Evolutionary conservation across 2,329 filamentous ascomycete species (phyloP), one percentile per base, ranked within the genome.

Genomic region (Aspergillus sp.): DNA sequence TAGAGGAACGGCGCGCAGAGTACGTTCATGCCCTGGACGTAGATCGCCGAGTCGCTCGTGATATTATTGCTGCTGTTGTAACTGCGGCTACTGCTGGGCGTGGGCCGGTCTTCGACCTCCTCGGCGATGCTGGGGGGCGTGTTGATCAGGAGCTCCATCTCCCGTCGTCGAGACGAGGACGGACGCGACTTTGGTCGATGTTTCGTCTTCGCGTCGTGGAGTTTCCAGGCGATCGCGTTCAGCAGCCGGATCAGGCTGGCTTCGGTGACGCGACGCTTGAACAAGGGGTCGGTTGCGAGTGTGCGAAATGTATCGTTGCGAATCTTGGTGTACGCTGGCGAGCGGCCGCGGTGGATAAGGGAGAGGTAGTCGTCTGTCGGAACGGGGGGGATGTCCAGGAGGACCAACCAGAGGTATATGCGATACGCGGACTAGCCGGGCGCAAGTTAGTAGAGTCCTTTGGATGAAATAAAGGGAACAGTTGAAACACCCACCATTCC

Each of bases 1-100:
- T 99, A 99, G 43, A 99, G 79, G 67, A 99, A 96, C 0, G 94
- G 94, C 1, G 94, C 94, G 9, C 92, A 93, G 14, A 99, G 82
- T 38, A 99, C 94, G 68, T 99, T 99, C 93, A 99, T 97, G 60
- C 94, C 94, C 73, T 99, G 94, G 2, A 99, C 93, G 64, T 99
- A 99, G 38, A 89, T 92, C 30, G 91, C 90, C 10, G 89, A 82
- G 62, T 90, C 87, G 30, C 76, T 74, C 59, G 86, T 81, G 32
- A 59, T 56, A 20, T 55, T 52, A 52, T 54, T 58, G n/a, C 53
- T 60, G 44, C 47, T 30, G 26, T 30, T 22, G 22, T 22, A 22
- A 7, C 22, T 22, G 22, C 22, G 35, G 33, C 52, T 53, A 17
- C 54, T 60, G 33, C 55, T 53, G 50, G 57, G 51, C 44, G 55